Base-by-base conservation (phyloP, 1,284 basidiomycete species). In the Vanrija humicola region DNA sequence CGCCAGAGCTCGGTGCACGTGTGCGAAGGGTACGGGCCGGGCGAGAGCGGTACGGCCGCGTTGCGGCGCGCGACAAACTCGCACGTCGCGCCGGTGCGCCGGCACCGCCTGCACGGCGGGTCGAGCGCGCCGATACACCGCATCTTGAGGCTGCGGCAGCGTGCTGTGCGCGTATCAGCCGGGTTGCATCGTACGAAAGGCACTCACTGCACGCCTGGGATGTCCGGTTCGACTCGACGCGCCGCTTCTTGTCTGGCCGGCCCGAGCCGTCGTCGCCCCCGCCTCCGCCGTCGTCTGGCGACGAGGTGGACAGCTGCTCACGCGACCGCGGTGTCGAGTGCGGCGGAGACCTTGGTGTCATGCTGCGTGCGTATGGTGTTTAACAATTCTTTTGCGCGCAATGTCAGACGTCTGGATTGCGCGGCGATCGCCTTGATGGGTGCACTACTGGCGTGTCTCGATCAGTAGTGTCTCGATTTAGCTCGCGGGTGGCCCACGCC, bases 1-100 rank as follows among this genome's bases (percentile, higher is more conserved):
- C 62, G 50, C 62, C 62, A 63, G 18, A 58, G 53, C 46, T 63
- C 62, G 23, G 62, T 63, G 45, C 62, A 63, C 3, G 56, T 58
- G 40, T 58, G 62, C n/a, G 55, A 52, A 2, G 61, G 58, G 23
- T 58, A 58, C 3, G 55, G 62, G 3, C 53, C 54, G 5, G 56
- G 58, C 3, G 56, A 56, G 52, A 54, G 58, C 5, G 54, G 56
- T 0, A 56, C 34, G 6, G 62, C 58, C 14, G 62, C 62, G 48
- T 63, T 63, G 43, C 52, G 56, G 21, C 62, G 45, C 16, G 62
- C 56, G 8, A 63, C 55, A 45, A 63, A 63, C 44, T 63, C 62
- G 42, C 62, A 63, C 5, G 48, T 53, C 15, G 58, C 50, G 4
- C 56, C 56, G 1, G 62, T 63, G 3, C 56, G 47, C 2, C 62